Conservation (phyloP, 116 monocot species). For the Thalassia testudinum region DNA sequence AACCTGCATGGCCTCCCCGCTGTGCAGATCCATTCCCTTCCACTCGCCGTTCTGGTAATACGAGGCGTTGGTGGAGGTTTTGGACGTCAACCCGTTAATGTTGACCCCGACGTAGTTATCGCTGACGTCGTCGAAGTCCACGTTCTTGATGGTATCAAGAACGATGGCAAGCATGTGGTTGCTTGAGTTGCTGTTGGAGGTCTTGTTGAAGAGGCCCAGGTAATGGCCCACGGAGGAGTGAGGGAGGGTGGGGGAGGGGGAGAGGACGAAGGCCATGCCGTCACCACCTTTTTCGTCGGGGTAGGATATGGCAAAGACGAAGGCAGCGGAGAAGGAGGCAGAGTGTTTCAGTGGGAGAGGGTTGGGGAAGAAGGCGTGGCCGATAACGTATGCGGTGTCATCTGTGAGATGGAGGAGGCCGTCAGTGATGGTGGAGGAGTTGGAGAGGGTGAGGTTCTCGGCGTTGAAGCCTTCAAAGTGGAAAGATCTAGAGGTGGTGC, state of each 20-base stretch:
- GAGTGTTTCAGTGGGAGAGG: slow-evolving; percentile 10
- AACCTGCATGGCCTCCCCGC: slow-evolving; percentile 11
- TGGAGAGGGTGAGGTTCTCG: slow-evolving; percentile 14
- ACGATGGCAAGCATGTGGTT: slow-evolving; percentile 42
- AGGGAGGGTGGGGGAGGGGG: slow-evolving; percentile 7
- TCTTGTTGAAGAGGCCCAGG: slow-evolving; percentile 19
- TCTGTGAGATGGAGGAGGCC: slow-evolving; percentile 43
- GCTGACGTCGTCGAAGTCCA: slow-evolving; percentile 35
- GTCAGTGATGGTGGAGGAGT: slow-evolving; percentile 4
- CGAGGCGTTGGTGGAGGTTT: slow-evolving; percentile 9
- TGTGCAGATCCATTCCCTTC: slow-evolving; percentile 9
- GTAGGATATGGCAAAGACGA: slow-evolving; percentile 3
- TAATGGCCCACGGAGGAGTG: slow-evolving; percentile 4
- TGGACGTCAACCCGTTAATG: slow-evolving; percentile 27
- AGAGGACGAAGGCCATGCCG: slow-evolving; percentile 34
- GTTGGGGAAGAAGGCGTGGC: slow-evolving; percentile 29
- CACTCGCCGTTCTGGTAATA: slow-evolving; percentile 10
- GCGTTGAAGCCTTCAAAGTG: slow-evolving; percentile 22
- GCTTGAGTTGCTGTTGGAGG: slow-evolving; percentile 13
- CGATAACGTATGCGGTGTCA: slow-evolving; percentile 10
- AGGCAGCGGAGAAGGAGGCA: slow-evolving; percentile 25
- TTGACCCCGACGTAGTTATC: slow-evolving; percentile 60
- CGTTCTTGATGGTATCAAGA: slow-evolving; percentile 40
- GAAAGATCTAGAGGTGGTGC: slow-evolving; percentile 11
- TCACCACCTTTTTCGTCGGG: slow-evolving; percentile 12